Percentiles rank a stretch among this genome's conserved stretches.
These are phyloP conservation scores for Scutellaria minor DNA, from an alignment of 257 asterid genomes.

Conservation along the genomic window DNA sequence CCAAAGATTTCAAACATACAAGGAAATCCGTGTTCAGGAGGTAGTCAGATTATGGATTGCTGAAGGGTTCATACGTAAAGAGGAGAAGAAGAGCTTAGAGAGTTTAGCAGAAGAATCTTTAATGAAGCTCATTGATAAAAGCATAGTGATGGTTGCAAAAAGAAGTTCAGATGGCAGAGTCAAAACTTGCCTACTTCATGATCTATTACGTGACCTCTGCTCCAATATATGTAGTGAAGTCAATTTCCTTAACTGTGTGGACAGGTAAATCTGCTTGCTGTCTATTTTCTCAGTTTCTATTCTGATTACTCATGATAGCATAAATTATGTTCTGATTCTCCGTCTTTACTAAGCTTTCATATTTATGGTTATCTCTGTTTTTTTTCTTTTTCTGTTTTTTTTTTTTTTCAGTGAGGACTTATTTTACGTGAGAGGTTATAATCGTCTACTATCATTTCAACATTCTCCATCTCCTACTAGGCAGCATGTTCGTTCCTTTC, in stretches of 20 bases:
- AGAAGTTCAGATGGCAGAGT: conserved; percentile 37
- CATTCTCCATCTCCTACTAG: not conserved
- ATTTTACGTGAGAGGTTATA: not conserved
- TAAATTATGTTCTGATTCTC: too few species aligned
- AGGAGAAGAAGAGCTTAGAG: conserved; percentile 23
- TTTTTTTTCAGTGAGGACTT: not conserved
- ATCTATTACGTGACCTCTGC: conserved; percentile 43
- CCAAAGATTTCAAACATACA: conserved; percentile 31
- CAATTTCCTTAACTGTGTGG: conserved; percentile 11
- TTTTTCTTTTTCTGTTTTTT: not conserved
- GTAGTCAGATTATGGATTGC: conserved; percentile 41
- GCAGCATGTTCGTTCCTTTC: conserved; percentile 27
- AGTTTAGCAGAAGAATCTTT: conserved; percentile 35
- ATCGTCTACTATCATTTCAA: not conserved
- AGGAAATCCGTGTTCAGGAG: conserved; percentile 9
- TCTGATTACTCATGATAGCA: not conserved
- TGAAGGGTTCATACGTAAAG: conserved; percentile 37
- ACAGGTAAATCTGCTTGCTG: conserved; percentile 13
- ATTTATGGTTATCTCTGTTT: too few species aligned
- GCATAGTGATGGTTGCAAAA: conserved; percentile 34
- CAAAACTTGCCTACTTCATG: conserved; percentile 41
- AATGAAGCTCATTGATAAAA: conserved; percentile 23
- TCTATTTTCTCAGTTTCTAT: not conserved
- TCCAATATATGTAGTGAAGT: conserved; percentile 24
- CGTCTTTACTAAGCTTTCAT: too few species aligned